Evolutionary conservation across 1,284 basidiomycete genomes (phyloP), one percentile per base, ranked within the genome.

Genomic region (Leccinum variabile): DNA sequence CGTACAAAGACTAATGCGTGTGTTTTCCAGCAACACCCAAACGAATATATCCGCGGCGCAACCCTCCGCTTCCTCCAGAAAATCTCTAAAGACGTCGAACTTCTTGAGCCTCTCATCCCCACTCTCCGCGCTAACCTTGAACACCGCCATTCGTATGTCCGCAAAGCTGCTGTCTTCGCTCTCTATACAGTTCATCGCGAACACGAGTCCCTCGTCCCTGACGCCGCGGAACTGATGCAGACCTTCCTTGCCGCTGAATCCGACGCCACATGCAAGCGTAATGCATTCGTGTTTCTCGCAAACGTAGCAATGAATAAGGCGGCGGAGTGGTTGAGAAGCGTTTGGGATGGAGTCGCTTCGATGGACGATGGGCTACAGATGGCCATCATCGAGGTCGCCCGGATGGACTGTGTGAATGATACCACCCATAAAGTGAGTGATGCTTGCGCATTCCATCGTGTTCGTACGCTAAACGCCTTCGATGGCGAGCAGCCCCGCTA

Each of bases 21-120:
- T 44, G 39, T 53, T 16, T 35, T 64, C 3, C 16, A 95, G 92
- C 97, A 99, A 92, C 97, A 99, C 75, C 96, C 97, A 6, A 99
- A 99, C 76, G 97, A 99, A 82, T 99, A 98, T 79, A 98, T 99
- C 70, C 93, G 97, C 46, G 97, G 97, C 58, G 95, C 95, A 41
- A 98, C 95, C 8, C 86, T 99, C 39, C 91, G 97, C 52, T 98
- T 97, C 81, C 85, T 99, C 10, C 95, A 98, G 79, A 99, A 99
- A 82, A 90, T 92, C 57, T 85, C 96, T 60, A 92, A 93, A 74
- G 97, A 99, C 72, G 81, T 89, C 7, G 97, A 99, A 78, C 87
- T 99, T 16, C 87, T 99, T 44, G 97, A 99, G 79, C 97, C 97
- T 16, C 87, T 99, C 62, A 87, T 99, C 63, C 96, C 97, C 5